These are phyloP conservation scores for Cryphonectria naterciae DNA, from an alignment of 2,329 filamentous ascomycete genomes.

Conservation along the genomic window DNA sequence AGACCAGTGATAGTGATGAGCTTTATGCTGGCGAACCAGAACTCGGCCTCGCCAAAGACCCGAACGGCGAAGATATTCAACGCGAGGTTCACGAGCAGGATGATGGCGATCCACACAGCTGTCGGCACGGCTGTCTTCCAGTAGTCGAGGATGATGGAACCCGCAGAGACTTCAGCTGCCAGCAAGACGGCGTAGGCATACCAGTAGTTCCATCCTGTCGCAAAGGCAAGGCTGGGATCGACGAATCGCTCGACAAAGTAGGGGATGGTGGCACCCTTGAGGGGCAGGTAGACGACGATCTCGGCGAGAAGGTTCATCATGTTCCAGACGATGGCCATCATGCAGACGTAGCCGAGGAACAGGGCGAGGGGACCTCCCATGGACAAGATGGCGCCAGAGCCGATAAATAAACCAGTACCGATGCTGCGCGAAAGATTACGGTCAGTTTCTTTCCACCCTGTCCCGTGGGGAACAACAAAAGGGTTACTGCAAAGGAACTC, in stretches of 20 bases:
- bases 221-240: conserved; percentile 61
- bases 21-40: conserved; percentile 34
- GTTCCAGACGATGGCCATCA: conserved; percentile 74
- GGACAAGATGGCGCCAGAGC: conserved; percentile 65
- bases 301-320: conserved; percentile 74
- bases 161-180: conserved; percentile 49
- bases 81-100: conserved; percentile 24
- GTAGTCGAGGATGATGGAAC: conserved; percentile 49
- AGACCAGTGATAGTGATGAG: conserved; percentile 31
- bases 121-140: conserved; percentile 25
- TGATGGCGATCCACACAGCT: conserved; percentile 29
- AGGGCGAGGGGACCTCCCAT: conserved; percentile 68
- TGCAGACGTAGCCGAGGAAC: conserved; percentile 69
- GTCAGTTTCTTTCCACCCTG: conserved; percentile 5
- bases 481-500: not conserved
- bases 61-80: conserved; percentile 28
- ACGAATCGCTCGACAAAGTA: conserved; percentile 76
- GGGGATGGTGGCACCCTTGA: conserved; percentile 75
- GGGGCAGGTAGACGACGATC: conserved; percentile 78
- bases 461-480: not conserved
- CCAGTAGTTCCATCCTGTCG: conserved; percentile 57
- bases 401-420: conserved; percentile 74
- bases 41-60: conserved; percentile 32
- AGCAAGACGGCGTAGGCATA: conserved; percentile 51
- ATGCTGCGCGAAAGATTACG: conserved; percentile 56